Evolutionary conservation across 2,329 filamentous ascomycete genomes (phyloP).

Genomic region (Lojkania enalia): DNA sequence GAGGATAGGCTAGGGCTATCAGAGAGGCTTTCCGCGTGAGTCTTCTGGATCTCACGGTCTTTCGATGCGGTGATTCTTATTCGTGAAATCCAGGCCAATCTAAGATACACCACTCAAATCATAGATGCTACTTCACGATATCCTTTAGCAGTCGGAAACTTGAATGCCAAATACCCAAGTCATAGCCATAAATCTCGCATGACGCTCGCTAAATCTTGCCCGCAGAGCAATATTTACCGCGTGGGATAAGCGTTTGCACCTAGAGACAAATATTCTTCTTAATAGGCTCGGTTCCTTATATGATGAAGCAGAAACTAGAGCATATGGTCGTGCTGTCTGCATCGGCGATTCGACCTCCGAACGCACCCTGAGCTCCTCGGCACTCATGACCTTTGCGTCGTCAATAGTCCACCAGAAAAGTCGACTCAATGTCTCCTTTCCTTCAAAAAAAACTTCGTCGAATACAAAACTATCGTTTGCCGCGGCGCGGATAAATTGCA

Average conservation of each 20-base stretch:
- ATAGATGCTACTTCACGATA: no score
- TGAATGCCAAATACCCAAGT: conserved; percentile 1
- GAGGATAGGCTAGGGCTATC: no score
- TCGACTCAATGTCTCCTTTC: conserved; percentile 21
- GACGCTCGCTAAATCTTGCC: not conserved
- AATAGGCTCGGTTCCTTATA: not conserved
- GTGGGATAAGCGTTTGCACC: not conserved
- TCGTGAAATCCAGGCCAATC: no score
- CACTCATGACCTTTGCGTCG: conserved; percentile 13
- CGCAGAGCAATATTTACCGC: not conserved
- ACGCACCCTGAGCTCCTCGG: conserved; percentile 12
- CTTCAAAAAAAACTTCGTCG: conserved; percentile 27
- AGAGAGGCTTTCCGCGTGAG: no score
- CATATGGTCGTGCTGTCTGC: not conserved
- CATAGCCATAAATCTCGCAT: not conserved
- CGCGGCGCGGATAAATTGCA: conserved; percentile 23
- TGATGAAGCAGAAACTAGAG: no score
- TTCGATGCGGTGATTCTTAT: no score
- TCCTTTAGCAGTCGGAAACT: not conserved
- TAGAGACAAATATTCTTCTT: no score
- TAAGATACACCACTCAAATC: no score
- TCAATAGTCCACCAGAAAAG: conserved; percentile 31
- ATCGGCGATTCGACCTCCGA: conserved; percentile 16
- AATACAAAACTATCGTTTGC: conserved; percentile 18
- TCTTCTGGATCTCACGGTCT: no score